Conservation (phyloP, 192 early-diverging fungal species). For the Backusella circina region DNA sequence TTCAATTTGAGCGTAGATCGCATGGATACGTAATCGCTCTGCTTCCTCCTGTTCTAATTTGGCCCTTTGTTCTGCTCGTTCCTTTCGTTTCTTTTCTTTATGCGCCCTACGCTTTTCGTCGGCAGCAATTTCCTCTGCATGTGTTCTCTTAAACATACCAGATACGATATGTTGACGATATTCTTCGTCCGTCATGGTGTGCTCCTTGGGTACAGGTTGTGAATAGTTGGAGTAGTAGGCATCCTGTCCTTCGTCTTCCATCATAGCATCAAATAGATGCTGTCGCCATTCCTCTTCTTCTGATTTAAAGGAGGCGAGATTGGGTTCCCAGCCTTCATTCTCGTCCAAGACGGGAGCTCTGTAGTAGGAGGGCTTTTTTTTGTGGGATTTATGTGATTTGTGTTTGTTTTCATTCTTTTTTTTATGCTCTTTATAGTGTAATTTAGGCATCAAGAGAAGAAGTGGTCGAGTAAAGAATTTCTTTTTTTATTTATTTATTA, state of each 20-base stretch:
- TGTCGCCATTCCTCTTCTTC: constrained; percentile 27
- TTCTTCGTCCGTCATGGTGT: constrained; percentile 30
- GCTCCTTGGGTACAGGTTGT: neutral
- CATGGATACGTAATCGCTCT: neutral
- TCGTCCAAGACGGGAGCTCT: constrained; percentile 20
- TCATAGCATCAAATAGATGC: constrained; percentile 32
- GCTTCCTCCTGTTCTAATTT: constrained; percentile 5
- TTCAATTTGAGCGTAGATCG: neutral
- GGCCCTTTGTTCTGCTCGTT: constrained; percentile 14
- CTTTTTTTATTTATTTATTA: neutral
- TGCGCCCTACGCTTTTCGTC: constrained; percentile 9
- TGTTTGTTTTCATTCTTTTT: neutral
- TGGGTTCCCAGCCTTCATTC: constrained; percentile 21
- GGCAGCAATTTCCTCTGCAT: constrained; percentile 19
- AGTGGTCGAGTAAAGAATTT: too few species aligned
- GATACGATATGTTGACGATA: constrained; percentile 27
- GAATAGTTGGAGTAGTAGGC: constrained; percentile 11
- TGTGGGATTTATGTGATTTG: neutral
- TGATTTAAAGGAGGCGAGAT: neutral
- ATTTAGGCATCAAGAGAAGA: constrained; percentile 15
- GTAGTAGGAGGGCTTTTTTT: constrained; percentile 10
- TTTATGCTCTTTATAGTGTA: constrained; percentile 9
- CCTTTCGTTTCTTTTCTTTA: constrained; percentile 3
- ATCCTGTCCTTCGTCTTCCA: constrained; percentile 27
- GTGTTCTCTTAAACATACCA: constrained; percentile 18